phyloP scores from a whole-genome alignment of 2,329 filamentous ascomycete species.

The Aspergillus spinulosporus region DNA sequence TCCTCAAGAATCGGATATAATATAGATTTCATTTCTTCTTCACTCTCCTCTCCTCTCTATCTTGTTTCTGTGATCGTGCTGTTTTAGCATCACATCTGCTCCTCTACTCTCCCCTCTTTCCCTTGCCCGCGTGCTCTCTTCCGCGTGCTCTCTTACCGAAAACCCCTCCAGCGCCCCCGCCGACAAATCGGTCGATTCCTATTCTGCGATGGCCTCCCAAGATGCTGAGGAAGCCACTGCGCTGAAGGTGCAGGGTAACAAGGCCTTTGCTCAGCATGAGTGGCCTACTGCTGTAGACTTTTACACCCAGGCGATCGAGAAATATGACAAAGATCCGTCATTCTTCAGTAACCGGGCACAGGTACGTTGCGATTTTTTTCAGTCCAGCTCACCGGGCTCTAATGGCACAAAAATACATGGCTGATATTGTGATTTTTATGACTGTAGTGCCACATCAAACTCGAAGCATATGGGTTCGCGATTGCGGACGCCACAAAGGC shows the following conservation, averaged over 20 bases:
- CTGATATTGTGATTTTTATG: slow-evolving; percentile 40
- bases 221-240: slow-evolving; percentile 69
- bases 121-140: slow-evolving; percentile 18
- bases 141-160: background rate
- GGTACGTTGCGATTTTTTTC: slow-evolving; percentile 54
- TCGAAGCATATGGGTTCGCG: slow-evolving; percentile 91
- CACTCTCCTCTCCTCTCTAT: background rate
- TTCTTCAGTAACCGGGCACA: slow-evolving; percentile 95
- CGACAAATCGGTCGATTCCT: background rate
- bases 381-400: background rate
- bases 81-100: background rate
- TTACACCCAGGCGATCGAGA: slow-evolving; percentile 84
- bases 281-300: slow-evolving; percentile 78
- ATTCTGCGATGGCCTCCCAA: slow-evolving; percentile 40
- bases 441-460: slow-evolving; percentile 80
- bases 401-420: background rate
- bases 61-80: background rate
- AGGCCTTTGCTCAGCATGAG: slow-evolving; percentile 84
- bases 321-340: slow-evolving; percentile 78
- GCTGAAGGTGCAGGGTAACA: slow-evolving; percentile 92
- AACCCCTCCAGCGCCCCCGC: slow-evolving; percentile 24
- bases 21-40: background rate
- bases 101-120: background rate
- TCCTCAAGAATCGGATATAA: background rate
- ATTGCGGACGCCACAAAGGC: slow-evolving; percentile 88